Base-by-base conservation (phyloP, 2,329 filamentous ascomycete species). In the Dactylonectria macrodidyma region DNA sequence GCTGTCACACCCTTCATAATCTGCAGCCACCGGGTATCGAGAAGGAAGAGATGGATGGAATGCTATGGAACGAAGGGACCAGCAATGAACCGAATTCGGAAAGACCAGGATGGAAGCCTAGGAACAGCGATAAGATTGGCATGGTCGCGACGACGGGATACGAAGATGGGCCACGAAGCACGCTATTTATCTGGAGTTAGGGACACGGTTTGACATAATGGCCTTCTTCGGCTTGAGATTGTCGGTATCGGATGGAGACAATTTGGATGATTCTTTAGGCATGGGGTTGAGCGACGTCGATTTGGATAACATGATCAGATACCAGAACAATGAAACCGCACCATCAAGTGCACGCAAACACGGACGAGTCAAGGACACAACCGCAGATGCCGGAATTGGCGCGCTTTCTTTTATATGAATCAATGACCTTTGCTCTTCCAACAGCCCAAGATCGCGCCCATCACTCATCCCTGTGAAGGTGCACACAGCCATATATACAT, bases 171-270 rank as follows among this genome's bases (percentile, higher is more conserved):
- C 51, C 41, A 26, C 22, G 48, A 50, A 41, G 50, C 16, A 47
- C 38, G 46, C 46, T 56, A 47, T 59, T 58, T n/a, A 58, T 59
- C 44, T 38, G 73, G 73, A 75, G 71, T 73, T 74, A 68, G 63
- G 62, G 60, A 54, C 62, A 38, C 44, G 47, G 44, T 44, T 67
- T 65, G 22, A 48, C 65, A 22, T 59, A n/a, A 59, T 36, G 54
- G 56, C 30, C 60, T 65, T 59, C 26, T 33, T 48, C 60, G 54
- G 62, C 44, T 59, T 52, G 8, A 56, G n/a, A 62, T 19, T 62
- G 63, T 66, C 55, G 44, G 46, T 22, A 50, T 36, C 38, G 36
- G 62, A 38, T 64, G 47, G 65, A 63, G 55, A 67, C 57, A 61
- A 61, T 66, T 62, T 65, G 41, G 51, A n/a, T 44, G 41, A 44